phyloP scores from a whole-genome alignment of 345 rosid species.

The Gossypium anomalum region DNA sequence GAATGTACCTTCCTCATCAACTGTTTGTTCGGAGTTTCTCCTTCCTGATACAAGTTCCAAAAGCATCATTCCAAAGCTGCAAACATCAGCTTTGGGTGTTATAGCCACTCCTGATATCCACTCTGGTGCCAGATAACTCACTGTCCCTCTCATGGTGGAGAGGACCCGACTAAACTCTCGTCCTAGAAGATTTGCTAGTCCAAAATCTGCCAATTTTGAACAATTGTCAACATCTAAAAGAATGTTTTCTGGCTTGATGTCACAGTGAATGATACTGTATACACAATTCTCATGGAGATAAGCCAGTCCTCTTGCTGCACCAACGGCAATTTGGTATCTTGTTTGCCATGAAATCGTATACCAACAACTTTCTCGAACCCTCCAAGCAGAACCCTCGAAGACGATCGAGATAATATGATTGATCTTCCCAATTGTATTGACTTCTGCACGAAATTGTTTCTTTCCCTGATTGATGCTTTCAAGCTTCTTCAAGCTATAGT shows the following conservation, averaged over 20 bases:
- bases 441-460: constrained; percentile 82
- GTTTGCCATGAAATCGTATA: constrained; percentile 66
- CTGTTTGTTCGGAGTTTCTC: constrained; percentile 58
- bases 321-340: constrained; percentile 62
- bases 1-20: constrained; percentile 37
- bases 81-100: constrained; percentile 80
- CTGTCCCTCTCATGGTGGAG: constrained; percentile 79
- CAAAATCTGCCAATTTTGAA: constrained; percentile 85
- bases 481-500: constrained; percentile 71
- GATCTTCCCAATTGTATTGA: constrained; percentile 65
- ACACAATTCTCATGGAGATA: constrained; percentile 79
- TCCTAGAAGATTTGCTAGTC: constrained; percentile 78
- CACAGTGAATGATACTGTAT: constrained; percentile 83
- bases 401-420: constrained; percentile 73
- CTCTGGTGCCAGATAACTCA: constrained; percentile 86
- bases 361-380: constrained; percentile 53
- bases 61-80: constrained; percentile 87
- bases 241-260: constrained; percentile 87
- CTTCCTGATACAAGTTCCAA: constrained; percentile 74
- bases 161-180: constrained; percentile 77
- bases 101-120: constrained; percentile 85
- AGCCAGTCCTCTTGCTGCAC: constrained; percentile 70
- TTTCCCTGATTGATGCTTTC: constrained; percentile 73
- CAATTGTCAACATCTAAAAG: constrained; percentile 56
- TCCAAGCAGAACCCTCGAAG: constrained; percentile 82